Conservation (phyloP, 345 rosid genomes). For the Cardiospermum halicacabum region DNA sequence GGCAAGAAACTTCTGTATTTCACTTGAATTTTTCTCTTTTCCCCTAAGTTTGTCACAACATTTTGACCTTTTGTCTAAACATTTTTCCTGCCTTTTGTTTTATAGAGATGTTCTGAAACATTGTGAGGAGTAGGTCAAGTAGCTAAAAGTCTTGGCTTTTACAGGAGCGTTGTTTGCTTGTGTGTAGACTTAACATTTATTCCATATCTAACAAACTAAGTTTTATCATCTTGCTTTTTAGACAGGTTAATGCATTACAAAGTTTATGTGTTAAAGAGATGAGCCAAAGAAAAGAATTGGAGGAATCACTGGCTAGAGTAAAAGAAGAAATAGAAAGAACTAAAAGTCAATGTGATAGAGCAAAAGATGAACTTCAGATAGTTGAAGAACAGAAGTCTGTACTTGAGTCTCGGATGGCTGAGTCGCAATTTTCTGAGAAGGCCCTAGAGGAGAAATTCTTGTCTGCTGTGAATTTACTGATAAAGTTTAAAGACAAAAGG, state of each 20-base stretch:
- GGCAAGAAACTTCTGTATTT: constrained; percentile 29
- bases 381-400: constrained; percentile 46
- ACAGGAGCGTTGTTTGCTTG: background rate
- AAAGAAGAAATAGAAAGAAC: constrained; percentile 43
- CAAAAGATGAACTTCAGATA: constrained; percentile 40
- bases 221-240: constrained; percentile 14
- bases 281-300: constrained; percentile 55
- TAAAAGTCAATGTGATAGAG: constrained; percentile 39
- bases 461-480: constrained; percentile 77
- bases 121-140: background rate
- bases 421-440: constrained; percentile 34
- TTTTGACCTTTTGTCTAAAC: constrained; percentile 6
- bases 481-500: constrained; percentile 58
- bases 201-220: constrained; percentile 5
- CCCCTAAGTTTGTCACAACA: background rate
- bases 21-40: constrained; percentile 10
- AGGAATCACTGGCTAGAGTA: constrained; percentile 46
- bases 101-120: background rate
- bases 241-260: constrained; percentile 66
- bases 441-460: constrained; percentile 77
- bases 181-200: background rate
- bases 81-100: background rate
- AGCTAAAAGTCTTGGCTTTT: background rate
- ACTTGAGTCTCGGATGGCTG: constrained; percentile 48
- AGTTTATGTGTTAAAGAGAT: constrained; percentile 53